Evolutionary conservation across 116 monocot genomes (phyloP).

Genomic region (Iris pallida): DNA sequence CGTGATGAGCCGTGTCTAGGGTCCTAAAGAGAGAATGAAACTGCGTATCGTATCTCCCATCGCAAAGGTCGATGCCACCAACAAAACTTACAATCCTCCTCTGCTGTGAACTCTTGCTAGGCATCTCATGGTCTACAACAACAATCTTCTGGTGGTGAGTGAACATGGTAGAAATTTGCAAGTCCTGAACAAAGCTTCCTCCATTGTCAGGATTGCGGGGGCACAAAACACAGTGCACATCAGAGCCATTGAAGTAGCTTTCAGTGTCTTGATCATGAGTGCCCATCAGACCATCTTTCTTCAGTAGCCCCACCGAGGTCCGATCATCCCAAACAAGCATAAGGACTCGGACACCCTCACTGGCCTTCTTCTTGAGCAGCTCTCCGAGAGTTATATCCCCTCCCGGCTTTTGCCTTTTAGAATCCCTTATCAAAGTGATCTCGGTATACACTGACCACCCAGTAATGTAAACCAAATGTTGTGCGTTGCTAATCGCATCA

Average conservation of each 20-base stretch:
- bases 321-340: constrained; percentile 41
- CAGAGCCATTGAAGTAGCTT: constrained; percentile 15
- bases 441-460: constrained; percentile 41
- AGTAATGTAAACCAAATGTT: constrained; percentile 32
- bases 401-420: constrained; percentile 12
- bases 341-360: constrained; percentile 31
- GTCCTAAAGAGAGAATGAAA: constrained; percentile 37
- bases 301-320: constrained; percentile 27
- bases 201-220: constrained; percentile 22
- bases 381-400: constrained; percentile 30
- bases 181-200: constrained; percentile 29
- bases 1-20: constrained; percentile 23
- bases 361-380: constrained; percentile 30
- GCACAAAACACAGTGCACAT: constrained; percentile 35
- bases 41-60: constrained; percentile 44
- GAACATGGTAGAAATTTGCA: constrained; percentile 37
- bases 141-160: constrained; percentile 40
- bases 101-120: not conserved
- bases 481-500: constrained; percentile 29
- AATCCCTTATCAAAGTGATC: constrained; percentile 27
- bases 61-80: constrained; percentile 43
- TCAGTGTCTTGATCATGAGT: constrained; percentile 39
- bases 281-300: constrained; percentile 36
- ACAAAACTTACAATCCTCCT: constrained; percentile 34
- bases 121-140: constrained; percentile 25